Conservation (phyloP, 176 grass and related monocot species). For the Aegilops longissima region DNA sequence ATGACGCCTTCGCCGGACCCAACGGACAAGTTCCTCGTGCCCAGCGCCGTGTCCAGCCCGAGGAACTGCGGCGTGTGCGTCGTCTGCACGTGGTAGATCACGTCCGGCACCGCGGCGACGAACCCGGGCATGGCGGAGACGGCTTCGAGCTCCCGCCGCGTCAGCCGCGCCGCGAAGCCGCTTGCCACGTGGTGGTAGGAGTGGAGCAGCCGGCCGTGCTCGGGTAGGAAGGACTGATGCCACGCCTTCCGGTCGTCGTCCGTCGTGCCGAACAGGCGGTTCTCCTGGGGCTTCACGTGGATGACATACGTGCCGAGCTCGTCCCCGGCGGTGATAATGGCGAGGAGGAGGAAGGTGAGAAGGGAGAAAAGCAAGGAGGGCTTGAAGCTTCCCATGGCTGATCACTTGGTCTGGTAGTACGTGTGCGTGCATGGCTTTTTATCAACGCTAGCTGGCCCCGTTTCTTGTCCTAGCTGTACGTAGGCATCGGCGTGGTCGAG, state of each 20-base stretch:
- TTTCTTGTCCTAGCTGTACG: background rate
- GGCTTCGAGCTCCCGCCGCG: constrained; percentile 7
- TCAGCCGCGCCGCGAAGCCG: constrained; percentile 39
- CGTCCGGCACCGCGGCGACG: constrained; percentile 1
- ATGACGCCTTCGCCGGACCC: constrained; percentile 17
- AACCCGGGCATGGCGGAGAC: constrained; percentile 29
- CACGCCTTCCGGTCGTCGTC: constrained; percentile 9
- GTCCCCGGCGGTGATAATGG: background rate
- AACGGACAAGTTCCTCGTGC: background rate
- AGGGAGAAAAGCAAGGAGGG: background rate
- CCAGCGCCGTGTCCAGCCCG: background rate
- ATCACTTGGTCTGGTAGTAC: background rate
- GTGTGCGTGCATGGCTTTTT: background rate
- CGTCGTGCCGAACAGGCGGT: background rate
- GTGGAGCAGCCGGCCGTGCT: constrained; percentile 19
- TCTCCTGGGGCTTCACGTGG: background rate
- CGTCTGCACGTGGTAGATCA: background rate
- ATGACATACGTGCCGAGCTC: background rate
- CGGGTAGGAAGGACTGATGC: constrained; percentile 13
- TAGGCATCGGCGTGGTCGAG: background rate
- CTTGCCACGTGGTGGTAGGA: constrained; percentile 33
- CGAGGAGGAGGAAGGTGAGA: background rate
- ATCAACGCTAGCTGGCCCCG: background rate
- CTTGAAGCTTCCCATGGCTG: background rate
- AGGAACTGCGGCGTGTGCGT: background rate